Evolutionary conservation across 192 early-diverging fungal species (phyloP), one percentile per base, ranked within the genome.

Genomic region (Diversispora epigaea): DNA sequence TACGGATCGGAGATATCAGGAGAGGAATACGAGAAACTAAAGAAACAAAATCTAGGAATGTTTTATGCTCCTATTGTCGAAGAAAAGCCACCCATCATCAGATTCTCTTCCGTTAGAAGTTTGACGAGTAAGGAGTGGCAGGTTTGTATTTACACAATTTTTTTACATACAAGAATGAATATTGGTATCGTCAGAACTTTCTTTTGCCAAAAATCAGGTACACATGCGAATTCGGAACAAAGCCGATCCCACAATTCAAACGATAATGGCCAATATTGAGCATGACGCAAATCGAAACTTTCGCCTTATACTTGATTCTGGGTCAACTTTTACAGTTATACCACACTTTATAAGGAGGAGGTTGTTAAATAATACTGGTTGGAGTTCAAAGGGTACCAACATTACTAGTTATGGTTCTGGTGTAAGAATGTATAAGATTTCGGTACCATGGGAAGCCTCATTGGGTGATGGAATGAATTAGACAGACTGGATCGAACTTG

Each of bases 161-260:
- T 32, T 39, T 25, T n/a, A 56, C 15, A 14, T 70, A 52, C 68
- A 40, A n/a, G 19, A 70, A 41, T 70, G 10, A 55, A 55, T 22
- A 45, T 40, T 46, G 64, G n/a, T n/a, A 9, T 0, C 52, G 1
- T 39, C 40, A 25, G 50, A 70, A 70, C 1, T 41, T 44, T 1
- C 40, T 54, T 68, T 56, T 55, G 68, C 52, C 52, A 55, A 70
- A 70, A 55, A 54, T 40, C 68, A 70, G 68, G 32, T 70, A 4
- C 52, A 55, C 4, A 70, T 70, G 15, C 25, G 68, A 25, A 52
- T 70, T 70, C 52, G 50, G 14, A 55, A 4, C 5, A 50, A 69
- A 70, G 0, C 5, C 5, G 15, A 70, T 45, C 22, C 32, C 10
- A 55, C 2, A 0, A 55, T 54, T 10, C n/a, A 40, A 40, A 4